Percentiles rank a stretch among this genome's conserved stretches.
Conservation (phyloP, 129 eudicot species). For the carrot (Daucus carota) region DH1_v3.0 NC_030386.2:7623501-7624000, state of each 20-base stretch:
- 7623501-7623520: neutral
- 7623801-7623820: neutral
- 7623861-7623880: neutral
- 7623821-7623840: neutral
- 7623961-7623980: slow-evolving; percentile 87
- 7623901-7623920: slow-evolving; percentile 46
- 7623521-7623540: neutral
- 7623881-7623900: neutral
- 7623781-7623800: neutral
- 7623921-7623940: slow-evolving; percentile 98
- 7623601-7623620: neutral
- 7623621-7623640: neutral
- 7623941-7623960: slow-evolving; percentile 82
- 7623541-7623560: neutral
- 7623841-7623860: neutral
- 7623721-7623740: neutral
- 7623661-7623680: neutral
- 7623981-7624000: slow-evolving; percentile 95
- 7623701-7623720: neutral
- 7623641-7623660: neutral
- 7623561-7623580: neutral
- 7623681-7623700: neutral
- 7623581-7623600: neutral
- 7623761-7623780: neutral
- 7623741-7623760: neutral